Percentiles rank a stretch among this genome's conserved stretches.
These are phyloP conservation scores for Phytopythium chamaehyphon DNA, from an alignment of 352 stramenopile genomes.

Conservation along the genomic window DNA sequence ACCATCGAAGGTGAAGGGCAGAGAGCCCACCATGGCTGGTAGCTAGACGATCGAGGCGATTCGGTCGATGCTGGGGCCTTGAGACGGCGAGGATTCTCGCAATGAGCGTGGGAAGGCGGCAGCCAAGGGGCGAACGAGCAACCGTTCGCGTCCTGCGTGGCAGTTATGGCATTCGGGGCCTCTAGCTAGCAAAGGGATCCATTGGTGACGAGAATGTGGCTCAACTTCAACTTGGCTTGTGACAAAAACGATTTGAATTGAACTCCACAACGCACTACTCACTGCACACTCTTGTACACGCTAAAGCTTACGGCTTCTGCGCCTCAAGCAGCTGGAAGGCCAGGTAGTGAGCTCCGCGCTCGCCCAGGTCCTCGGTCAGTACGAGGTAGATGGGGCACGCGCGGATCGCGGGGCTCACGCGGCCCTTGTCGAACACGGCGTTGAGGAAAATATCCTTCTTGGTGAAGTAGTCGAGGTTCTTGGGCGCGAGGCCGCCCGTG, in stretches of 20 bases:
- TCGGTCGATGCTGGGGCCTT: neutral
- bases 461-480: conserved; percentile 89
- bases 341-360: conserved; percentile 82
- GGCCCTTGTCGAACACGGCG: conserved; percentile 79
- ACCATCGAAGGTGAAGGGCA: neutral
- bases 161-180: neutral
- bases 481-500: too few relatives aligned
- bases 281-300: too few relatives aligned
- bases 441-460: conserved; percentile 69
- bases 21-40: neutral
- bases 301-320: neutral
- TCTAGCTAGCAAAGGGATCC: neutral
- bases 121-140: neutral
- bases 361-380: conserved; percentile 78
- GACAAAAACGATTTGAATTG: too few relatives aligned
- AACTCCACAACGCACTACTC: too few relatives aligned
- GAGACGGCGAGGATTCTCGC: neutral
- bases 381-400: conserved; percentile 81
- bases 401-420: conserved; percentile 63
- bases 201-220: conserved; percentile 9
- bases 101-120: neutral
- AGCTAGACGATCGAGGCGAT: neutral
- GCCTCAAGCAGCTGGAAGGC: conserved; percentile 49
- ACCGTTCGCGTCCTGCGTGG: neutral
- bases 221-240: conserved; percentile 69